These are phyloP conservation scores for Talaromyces sp. DNA, from an alignment of 2,329 filamentous ascomycete species.

Conservation along the genomic window DNA sequence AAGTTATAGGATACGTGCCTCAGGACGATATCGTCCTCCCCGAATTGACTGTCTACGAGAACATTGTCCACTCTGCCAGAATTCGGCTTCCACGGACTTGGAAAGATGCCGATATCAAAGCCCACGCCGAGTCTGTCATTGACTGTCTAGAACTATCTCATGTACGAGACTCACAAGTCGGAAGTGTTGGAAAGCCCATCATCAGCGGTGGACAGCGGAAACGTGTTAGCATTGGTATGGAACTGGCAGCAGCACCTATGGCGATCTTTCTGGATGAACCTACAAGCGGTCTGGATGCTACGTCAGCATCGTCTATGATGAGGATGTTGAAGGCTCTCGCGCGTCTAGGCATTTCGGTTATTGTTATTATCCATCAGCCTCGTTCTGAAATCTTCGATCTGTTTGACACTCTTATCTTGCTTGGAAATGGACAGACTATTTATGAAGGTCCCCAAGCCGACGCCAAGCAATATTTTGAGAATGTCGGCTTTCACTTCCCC, in stretches of 20 bases:
- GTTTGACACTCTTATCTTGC: conserved; percentile 53
- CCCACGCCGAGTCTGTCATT: conserved; percentile 46
- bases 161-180: conserved; percentile 35
- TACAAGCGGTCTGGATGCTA: conserved; percentile 52
- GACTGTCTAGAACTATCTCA: conserved; percentile 6
- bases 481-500: conserved; percentile 48
- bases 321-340: conserved; percentile 51
- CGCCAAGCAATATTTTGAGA: conserved; percentile 49
- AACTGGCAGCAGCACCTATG: conserved; percentile 54
- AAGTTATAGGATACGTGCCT: conserved; percentile 54
- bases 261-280: conserved; percentile 53
- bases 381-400: conserved; percentile 55
- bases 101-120: conserved; percentile 46
- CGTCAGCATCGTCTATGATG: conserved; percentile 54
- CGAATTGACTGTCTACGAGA: conserved; percentile 58
- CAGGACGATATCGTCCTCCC: conserved; percentile 58
- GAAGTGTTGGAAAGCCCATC: conserved; percentile 47
- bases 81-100: conserved; percentile 51
- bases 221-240: conserved; percentile 55
- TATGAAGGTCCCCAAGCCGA: conserved; percentile 45
- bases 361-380: conserved; percentile 58
- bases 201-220: conserved; percentile 57
- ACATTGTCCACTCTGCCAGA: conserved; percentile 56
- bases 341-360: conserved; percentile 52
- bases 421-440: conserved; percentile 52